Conservation (phyloP, 306 rosid species). For the Sindora glabra region DNA sequence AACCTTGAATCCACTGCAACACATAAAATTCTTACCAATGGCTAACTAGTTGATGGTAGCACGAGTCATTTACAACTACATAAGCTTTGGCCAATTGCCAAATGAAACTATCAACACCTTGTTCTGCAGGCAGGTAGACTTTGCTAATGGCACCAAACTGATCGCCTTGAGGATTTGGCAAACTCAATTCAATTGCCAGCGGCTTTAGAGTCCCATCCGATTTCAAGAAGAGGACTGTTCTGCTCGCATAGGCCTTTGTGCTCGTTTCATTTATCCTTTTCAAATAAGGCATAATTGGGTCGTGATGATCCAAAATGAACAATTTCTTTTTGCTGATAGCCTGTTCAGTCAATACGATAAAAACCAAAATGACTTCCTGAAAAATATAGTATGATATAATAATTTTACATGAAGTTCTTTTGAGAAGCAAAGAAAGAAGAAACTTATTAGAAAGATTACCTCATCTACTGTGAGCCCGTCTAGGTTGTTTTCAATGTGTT, state of each 20-base stretch:
- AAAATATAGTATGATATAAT: too few species aligned
- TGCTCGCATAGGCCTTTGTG: slow-evolving; percentile 47
- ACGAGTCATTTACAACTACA: slow-evolving; percentile 57
- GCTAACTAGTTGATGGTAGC: slow-evolving; percentile 65
- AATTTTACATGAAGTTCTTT: too few species aligned
- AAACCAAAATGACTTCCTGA: not conserved
- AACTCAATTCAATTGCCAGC: slow-evolving; percentile 53
- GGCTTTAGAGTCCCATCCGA: slow-evolving; percentile 66
- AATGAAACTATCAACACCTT: slow-evolving; percentile 44
- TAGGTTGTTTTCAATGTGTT: slow-evolving; percentile 35
- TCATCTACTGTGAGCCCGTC: slow-evolving; percentile 46
- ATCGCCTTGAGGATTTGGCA: slow-evolving; percentile 55
- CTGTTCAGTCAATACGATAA: slow-evolving; percentile 22
- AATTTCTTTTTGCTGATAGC: slow-evolving; percentile 46
- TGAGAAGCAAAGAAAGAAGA: too few species aligned
- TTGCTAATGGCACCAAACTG: slow-evolving; percentile 42
- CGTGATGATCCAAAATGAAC: slow-evolving; percentile 67
- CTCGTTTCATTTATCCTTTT: slow-evolving; percentile 32
- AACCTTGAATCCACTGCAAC: not conserved
- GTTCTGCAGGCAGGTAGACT: slow-evolving; percentile 38
- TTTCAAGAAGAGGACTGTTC: slow-evolving; percentile 57
- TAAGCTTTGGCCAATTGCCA: slow-evolving; percentile 77
- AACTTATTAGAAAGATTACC: too few species aligned
- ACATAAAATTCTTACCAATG: slow-evolving; percentile 44
- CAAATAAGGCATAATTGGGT: slow-evolving; percentile 51